Evolutionary conservation across 768 basidiomycete species (phyloP).

Genomic region (Dacryopinax spathularia): DNA sequence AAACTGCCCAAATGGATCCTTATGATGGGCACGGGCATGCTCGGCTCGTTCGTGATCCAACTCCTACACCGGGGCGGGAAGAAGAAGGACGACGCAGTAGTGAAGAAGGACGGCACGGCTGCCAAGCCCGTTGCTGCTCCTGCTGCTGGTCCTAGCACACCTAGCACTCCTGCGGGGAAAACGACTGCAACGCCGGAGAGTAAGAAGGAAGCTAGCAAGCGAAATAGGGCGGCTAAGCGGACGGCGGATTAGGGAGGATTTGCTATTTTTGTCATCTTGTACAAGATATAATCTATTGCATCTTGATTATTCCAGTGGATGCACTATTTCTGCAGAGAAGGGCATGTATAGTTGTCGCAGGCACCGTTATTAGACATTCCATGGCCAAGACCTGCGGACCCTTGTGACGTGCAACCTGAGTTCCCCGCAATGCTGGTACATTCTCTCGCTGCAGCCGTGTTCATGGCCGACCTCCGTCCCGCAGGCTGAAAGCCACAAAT

Average conservation of each 20-base stretch:
- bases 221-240: constrained; percentile 26
- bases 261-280: not conserved
- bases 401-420: too few relatives aligned
- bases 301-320: not conserved
- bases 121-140: not conserved
- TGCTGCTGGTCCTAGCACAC: constrained; percentile 5
- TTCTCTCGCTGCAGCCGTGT: not conserved
- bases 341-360: too few relatives aligned
- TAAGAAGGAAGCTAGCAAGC: constrained; percentile 21
- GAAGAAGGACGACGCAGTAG: constrained; percentile 3
- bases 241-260: constrained; percentile 9
- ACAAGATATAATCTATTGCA: not conserved
- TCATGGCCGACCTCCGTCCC: not conserved
- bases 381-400: not conserved
- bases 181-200: constrained; percentile 10
- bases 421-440: not conserved
- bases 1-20: constrained; percentile 59
- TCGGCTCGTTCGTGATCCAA: constrained; percentile 54
- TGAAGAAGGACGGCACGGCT: not conserved
- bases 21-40: constrained; percentile 46
- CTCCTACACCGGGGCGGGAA: constrained; percentile 37
- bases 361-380: not conserved
- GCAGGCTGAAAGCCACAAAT: not conserved
- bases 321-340: too few relatives aligned
- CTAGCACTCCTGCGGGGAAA: not conserved